phyloP scores from a whole-genome alignment of 2,329 filamentous ascomycete genomes.

The Hypoxylon sp. region DNA sequence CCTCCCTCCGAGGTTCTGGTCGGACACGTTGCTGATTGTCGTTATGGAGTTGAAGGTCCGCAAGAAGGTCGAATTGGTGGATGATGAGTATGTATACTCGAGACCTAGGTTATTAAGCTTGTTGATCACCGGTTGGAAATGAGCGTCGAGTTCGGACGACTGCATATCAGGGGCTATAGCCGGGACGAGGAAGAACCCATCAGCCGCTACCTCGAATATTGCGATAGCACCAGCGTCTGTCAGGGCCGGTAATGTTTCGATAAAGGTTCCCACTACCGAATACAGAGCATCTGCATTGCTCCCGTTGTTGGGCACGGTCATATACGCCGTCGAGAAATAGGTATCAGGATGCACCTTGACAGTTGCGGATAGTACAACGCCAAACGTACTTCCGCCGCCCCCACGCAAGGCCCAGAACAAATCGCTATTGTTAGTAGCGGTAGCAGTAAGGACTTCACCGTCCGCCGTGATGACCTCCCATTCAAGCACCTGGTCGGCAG shows the following conservation, averaged over 20 bases:
- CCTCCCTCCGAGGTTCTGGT: conserved; percentile 3
- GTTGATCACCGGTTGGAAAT: neutral
- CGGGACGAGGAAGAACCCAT: neutral
- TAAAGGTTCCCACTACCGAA: neutral
- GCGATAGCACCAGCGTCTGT: neutral
- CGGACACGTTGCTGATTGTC: neutral
- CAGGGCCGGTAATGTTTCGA: neutral
- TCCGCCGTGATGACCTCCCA: neutral
- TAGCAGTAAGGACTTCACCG: neutral
- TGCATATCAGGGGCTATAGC: neutral
- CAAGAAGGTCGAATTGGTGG: neutral
- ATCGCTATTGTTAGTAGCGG: neutral
- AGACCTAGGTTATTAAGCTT: neutral
- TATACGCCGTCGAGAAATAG: neutral
- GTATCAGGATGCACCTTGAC: neutral
- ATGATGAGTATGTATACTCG: neutral
- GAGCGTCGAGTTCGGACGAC: neutral
- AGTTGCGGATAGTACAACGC: neutral
- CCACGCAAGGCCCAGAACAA: neutral
- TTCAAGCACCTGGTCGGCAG: neutral
- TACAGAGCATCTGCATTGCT: neutral
- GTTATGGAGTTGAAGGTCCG: neutral
- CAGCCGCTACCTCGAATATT: neutral
- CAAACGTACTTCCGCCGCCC: neutral
- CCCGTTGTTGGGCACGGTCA: neutral